Base-by-base conservation (phyloP, 345 rosid species). In the Carallia pectinifolia region DNA sequence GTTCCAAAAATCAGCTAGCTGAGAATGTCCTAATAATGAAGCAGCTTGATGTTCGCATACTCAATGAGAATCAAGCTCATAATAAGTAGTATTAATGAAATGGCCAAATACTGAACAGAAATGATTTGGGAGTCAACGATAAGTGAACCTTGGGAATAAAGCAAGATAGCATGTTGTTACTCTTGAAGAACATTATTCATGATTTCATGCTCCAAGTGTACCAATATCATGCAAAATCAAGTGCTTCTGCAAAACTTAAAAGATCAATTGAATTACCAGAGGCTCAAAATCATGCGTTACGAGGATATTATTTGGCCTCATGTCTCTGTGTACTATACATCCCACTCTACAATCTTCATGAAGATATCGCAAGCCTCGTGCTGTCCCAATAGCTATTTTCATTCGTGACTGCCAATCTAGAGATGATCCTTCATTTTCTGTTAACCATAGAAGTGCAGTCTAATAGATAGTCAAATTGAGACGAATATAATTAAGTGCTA, bases 261-360 rank as follows among this genome's bases (percentile, higher is more conserved):
- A 54, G 7, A 44, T 62, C n/a, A 47, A 53, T 7, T 33, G 53
- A 59, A 47, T 58, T 83, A 85, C 95, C 87, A 83, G 83, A 59
- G 95, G 90, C 61, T 89, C 89, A 54, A 87, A 89, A 82, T 89
- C 91, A 67, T 87, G 95, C 2, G 91, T 85, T 6, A 89, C 74
- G 63, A 89, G 90, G 80, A 89, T 87, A 54, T 87, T 89, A 62
- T 76, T 76, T 36, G 88, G 86, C 65, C 89, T 74, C 83, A 89
- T 68, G 68, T 85, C 90, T 74, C 90, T 80, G 69, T 87, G 95
- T 31, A 87, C 85, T 61, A 89, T 83, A 70, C 89, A 83, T 62
- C 95, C 95, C 62, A 85, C 90, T 83, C 95, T 87, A 66, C 95
- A 89, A 77, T 89, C 95, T 80, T 87, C 92, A 27, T 89, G 95